A percentile compares a stretch with the other conserved stretches of the same genome.
These are phyloP conservation scores for Cucurbita ficifolia DNA, from an alignment of 306 rosid species.

Conservation along the genomic window DNA sequence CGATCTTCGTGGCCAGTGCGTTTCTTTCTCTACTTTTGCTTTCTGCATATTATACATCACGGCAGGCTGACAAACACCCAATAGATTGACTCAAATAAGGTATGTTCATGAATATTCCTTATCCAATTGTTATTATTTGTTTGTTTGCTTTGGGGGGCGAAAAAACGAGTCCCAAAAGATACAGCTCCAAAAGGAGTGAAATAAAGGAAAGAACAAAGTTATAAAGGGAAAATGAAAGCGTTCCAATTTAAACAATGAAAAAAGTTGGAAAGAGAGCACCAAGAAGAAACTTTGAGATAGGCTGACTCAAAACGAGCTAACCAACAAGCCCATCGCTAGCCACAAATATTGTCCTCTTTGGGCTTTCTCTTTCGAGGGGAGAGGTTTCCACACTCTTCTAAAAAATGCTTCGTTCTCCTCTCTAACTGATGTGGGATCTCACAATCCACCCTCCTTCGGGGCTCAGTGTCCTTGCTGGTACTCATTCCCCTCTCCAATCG, in stretches of 20 bases:
- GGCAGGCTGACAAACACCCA: constrained; percentile 93
- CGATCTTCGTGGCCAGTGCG: constrained; percentile 94
- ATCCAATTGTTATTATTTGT: too few species aligned
- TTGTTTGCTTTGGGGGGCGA: too few species aligned
- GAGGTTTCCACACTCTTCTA: too few species aligned
- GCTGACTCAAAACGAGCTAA: neutral
- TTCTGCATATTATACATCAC: constrained; percentile 91
- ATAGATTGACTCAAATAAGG: constrained; percentile 35
- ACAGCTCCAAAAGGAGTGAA: neutral
- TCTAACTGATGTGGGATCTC: too few species aligned
- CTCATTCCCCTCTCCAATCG: too few species aligned
- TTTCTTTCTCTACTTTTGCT: constrained; percentile 90
- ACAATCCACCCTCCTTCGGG: too few species aligned
- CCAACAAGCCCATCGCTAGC: neutral
- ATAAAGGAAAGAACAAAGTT: too few species aligned
- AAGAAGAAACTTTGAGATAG: neutral
- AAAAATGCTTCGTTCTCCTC: too few species aligned
- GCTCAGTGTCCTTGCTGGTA: too few species aligned
- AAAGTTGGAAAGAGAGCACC: neutral
- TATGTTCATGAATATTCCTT: neutral
- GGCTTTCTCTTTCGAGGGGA: too few species aligned
- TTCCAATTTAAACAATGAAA: neutral
- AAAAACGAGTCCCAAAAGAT: too few species aligned
- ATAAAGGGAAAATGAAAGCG: neutral
- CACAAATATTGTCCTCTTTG: too few species aligned